Evolutionary conservation across 108 stramenopile species (phyloP), one percentile per base, ranked within the genome.

Genomic region (Skeletonema grethae): DNA sequence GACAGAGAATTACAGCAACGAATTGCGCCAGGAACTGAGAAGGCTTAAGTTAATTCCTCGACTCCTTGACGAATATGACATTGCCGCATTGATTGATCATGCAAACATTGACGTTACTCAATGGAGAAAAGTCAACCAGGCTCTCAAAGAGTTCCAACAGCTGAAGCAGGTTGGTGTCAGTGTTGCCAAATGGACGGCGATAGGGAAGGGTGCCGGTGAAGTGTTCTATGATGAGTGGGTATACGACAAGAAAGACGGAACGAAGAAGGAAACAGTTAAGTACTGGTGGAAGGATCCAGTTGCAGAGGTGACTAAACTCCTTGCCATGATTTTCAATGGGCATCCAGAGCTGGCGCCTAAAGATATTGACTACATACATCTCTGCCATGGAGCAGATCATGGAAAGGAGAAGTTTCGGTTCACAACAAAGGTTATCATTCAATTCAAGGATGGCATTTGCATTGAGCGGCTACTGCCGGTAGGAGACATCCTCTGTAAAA

Each of bases 51-150:
- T 46, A n/a, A 46, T 46, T 4, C 46, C 46, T 12, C n/a, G 15
- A 16, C 46, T 46, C 46, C 46, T 46, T n/a, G 46, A 46, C 15
- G 46, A 46, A 46, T 46, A 46, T n/a, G 46, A 46, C 46, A 46
- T 46, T 46, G 46, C 16, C 3, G 46, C 46, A n/a, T 46, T 46
- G 46, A 46, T 46, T 46, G 46, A 46, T 46, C 46, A 46, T 18
- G 46, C 46, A 13, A 46, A 46, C 46, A 13, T 46, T 16, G 46
- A 46, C 15, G 15, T 46, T 12, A 46, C 46, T 0, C 15, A 46
- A 46, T 46, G 46, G 46, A 46, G 15, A n/a, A 46, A 46, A 46
- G 46, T 46, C 12, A n/a, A 4, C 12, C 46, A 46, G 15, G 46
- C 46, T n/a, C 46, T 46, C 46, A 46, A 46, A 46, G 46, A 13